phyloP scores from a whole-genome alignment of 176 grass and related monocot species.

The Triticum timopheevii region DNA sequence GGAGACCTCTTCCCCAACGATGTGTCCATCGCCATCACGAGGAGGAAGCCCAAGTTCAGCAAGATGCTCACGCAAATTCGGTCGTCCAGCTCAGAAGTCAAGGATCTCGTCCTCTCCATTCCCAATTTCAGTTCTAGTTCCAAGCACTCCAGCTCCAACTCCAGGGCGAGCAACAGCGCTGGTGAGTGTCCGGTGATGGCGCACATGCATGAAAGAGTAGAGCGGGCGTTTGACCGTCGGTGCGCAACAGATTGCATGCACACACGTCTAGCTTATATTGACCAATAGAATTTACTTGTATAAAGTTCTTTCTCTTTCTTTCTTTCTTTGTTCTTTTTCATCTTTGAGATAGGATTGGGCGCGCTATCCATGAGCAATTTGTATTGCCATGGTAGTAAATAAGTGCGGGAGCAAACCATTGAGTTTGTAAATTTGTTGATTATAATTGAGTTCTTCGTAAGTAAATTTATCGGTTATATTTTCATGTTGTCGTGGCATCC shows the following conservation, averaged over 20 bases:
- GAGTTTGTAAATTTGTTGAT: no score
- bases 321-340: neutral
- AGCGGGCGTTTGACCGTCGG: neutral
- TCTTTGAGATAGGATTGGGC: neutral
- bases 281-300: neutral
- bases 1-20: conserved; percentile 39
- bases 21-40: neutral
- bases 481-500: no score
- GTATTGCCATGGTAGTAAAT: neutral
- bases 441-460: no score
- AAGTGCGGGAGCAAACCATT: no score
- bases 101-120: neutral
- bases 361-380: neutral
- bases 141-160: neutral
- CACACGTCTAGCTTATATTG: neutral
- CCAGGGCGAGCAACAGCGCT: neutral
- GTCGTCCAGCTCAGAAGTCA: neutral
- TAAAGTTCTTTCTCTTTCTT: neutral
- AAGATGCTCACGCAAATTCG: neutral
- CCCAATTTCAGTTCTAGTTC: neutral
- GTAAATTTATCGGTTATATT: no score
- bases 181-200: neutral
- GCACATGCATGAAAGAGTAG: neutral
- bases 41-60: neutral
- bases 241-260: neutral